Base-by-base conservation (phyloP, 176 grass and related monocot genomes). In the Puya raimondii region DNA sequence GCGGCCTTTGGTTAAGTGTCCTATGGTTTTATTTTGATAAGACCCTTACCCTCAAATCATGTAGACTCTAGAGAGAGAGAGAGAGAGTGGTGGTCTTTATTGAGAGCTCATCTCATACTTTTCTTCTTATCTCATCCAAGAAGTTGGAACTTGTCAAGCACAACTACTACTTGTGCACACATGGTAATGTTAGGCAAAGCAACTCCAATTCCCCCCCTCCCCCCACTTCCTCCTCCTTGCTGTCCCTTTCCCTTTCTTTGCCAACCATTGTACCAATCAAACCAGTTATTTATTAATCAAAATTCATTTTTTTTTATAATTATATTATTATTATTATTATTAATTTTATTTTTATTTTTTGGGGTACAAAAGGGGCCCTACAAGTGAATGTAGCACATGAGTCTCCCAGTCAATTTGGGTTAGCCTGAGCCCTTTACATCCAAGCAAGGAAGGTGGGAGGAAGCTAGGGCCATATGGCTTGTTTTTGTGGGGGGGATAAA, bases 91-190 rank as follows among this genome's bases (percentile, higher is more conserved):
- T 61, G 56, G 56, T 5, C 13, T 61, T 61, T 20, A n/a, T 22
- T 61, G 56, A 61, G 21, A 61, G 1, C 1, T 13, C 4, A 42
- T 42, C 33, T 42, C 33, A 42, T 42, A 42, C 33, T 20, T 20
- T 61, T 61, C 2, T 61, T 9, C 56, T 61, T 61, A 61, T 61
- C n/a, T 20, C 10, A 7, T 61, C 14, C 56, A 61, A 61, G 56
- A 61, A 20, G 56, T 16, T 61, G 56, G 56, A 61, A 61, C 16
- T 61, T 61, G 56, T 61, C 56, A 61, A 61, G 21, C 56, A 61
- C 17, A 18, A 61, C 56, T 22, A 61, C 56, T 22, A 61, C 21
- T 21, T 9, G 21, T 61, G 9, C 9, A 9, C 17, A 20, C 9
- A 22, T 22, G 16, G 56, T 11, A 61, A 61, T 18, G 56, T 61